These are phyloP conservation scores for Penicillium bovifimosum DNA, from an alignment of 495 filamentous ascomycete genomes.

Conservation along the genomic window DNA sequence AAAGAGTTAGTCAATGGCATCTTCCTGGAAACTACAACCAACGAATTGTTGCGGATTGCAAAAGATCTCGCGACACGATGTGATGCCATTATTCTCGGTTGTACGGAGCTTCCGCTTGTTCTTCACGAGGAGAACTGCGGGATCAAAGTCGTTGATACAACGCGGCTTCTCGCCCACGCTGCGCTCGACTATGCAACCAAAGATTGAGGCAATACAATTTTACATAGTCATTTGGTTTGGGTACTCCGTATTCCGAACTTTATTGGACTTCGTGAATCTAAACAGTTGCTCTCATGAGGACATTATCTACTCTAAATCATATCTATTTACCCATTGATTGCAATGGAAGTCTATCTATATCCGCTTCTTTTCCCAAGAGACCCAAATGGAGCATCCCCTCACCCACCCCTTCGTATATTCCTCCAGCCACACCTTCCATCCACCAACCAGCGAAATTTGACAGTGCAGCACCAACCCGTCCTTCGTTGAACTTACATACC, in stretches of 20 bases:
- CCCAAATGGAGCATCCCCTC: slow-evolving; percentile 53
- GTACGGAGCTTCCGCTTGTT: slow-evolving; percentile 7
- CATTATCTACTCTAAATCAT: background rate
- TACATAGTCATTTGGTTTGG: no score
- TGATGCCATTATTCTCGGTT: slow-evolving; percentile 7
- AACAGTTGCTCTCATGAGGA: background rate
- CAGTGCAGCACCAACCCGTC: slow-evolving; percentile 48
- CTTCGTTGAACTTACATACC: slow-evolving; percentile 50
- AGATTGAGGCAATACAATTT: background rate
- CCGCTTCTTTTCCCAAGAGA: slow-evolving; percentile 23
- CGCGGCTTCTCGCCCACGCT: slow-evolving; percentile 2
- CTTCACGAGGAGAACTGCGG: slow-evolving; percentile 3
- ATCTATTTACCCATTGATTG: slow-evolving; percentile 4
- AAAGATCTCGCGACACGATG: slow-evolving; percentile 2
- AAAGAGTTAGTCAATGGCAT: slow-evolving; percentile 1
- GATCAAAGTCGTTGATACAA: slow-evolving; percentile 9
- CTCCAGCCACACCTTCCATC: slow-evolving; percentile 54
- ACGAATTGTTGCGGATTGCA: slow-evolving; percentile 1
- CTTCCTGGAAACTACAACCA: background rate
- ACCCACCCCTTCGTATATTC: slow-evolving; percentile 59
- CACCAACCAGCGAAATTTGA: slow-evolving; percentile 50
- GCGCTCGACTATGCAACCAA: slow-evolving; percentile 3
- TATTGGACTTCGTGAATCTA: background rate
- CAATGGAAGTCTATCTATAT: slow-evolving; percentile 16
- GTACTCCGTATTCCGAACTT: background rate